These are phyloP conservation scores for Hyphopichia pseudoburtonii DNA, from an alignment of 1,139 yeast genomes.

Conservation along the genomic window DNA sequence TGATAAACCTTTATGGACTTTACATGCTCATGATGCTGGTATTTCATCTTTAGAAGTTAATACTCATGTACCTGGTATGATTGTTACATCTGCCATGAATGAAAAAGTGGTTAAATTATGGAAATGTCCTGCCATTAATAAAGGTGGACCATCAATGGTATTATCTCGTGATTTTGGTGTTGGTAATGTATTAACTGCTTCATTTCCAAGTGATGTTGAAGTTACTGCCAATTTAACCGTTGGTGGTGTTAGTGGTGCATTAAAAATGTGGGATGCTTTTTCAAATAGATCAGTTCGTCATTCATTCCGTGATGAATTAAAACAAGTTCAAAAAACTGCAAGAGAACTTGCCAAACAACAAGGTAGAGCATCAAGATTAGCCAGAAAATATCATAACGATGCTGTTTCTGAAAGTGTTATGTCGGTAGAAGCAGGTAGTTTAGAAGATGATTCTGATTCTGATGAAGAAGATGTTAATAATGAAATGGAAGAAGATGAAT, in stretches of 20 bases:
- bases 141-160: constrained; percentile 80
- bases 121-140: constrained; percentile 56
- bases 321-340: constrained; percentile 54
- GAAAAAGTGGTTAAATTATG: constrained; percentile 86
- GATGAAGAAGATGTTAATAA: constrained; percentile 46
- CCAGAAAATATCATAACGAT: constrained; percentile 61
- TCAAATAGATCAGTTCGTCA: constrained; percentile 77
- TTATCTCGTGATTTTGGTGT: constrained; percentile 90
- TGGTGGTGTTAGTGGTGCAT: constrained; percentile 84
- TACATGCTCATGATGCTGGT: constrained; percentile 96
- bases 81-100: constrained; percentile 88
- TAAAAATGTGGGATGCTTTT: constrained; percentile 92
- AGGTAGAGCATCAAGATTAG: constrained; percentile 70
- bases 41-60: constrained; percentile 80
- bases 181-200: constrained; percentile 83
- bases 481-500: constrained; percentile 16
- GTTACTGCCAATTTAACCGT: constrained; percentile 80
- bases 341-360: constrained; percentile 51
- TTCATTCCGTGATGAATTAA: constrained; percentile 61
- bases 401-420: constrained; percentile 54
- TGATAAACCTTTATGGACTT: constrained; percentile 81
- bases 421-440: constrained; percentile 58
- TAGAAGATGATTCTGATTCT: constrained; percentile 59
- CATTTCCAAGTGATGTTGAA: constrained; percentile 86
- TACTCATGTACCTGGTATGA: constrained; percentile 64